Evolutionary conservation across 2,329 filamentous ascomycete genomes (phyloP), one percentile per base, ranked within the genome.

Genomic region (Aspergillus puulaauensis): DNA sequence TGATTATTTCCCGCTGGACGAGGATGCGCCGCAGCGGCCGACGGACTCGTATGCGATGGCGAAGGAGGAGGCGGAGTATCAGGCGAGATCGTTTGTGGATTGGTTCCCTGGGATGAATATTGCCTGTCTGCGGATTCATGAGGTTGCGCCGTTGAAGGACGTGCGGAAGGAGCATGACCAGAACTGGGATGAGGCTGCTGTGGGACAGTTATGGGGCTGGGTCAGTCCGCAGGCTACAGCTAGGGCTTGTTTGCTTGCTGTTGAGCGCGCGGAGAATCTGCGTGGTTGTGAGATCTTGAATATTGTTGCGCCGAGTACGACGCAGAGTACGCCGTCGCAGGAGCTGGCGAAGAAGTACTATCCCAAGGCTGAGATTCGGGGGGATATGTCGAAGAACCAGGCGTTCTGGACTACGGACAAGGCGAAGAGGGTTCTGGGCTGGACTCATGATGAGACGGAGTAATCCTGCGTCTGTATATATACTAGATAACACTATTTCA

Each of bases 21-120:
- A 77, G 63, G 68, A 73, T 7, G 67, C 67, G 21, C 67, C 70
- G 1, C 59, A 59, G 14, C 64, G 63, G 14, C 73, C 73, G 5
- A 75, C 71, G 2, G 75, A 75, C 53, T 53, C 70, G 0, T 75
- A 75, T 51, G 71, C 72, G 4, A 64, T 75, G 2, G 71, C 70
- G n/a, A 76, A 76, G 56, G 59, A 68, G 7, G 72, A 75, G 59
- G 65, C 72, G 3, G 74, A 75, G 58, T 55, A 64, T 5, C 71
- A 75, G 57, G 73, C 69, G 6, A 58, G 55, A n/a, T 62, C 69
- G 0, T 75, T 76, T 35, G 68, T 64, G 3, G 60, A 70, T 33
- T 75, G 73, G 73, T 75, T 70, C 50, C 75, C 72, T 0, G 73
- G 72, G 2, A 73, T 70, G 62, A 75, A 71, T 54, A 70, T 75